phyloP scores from a whole-genome alignment of 164 flowering plant species.

The Sextonia rubra region DNA sequence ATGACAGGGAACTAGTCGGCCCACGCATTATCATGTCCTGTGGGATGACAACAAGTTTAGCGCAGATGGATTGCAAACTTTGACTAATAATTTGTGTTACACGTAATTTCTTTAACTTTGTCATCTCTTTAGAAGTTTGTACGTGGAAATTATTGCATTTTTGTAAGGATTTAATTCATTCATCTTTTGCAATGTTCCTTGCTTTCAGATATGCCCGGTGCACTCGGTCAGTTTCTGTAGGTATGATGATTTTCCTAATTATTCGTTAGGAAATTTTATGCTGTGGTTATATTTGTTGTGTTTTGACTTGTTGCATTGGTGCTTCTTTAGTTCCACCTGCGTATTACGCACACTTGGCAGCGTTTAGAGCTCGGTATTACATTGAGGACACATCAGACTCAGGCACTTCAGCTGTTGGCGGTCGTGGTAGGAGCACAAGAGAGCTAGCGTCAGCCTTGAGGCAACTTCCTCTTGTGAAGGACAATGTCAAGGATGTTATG shows the following conservation, averaged over 20 bases:
- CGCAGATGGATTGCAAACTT: slow-evolving; percentile 51
- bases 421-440: slow-evolving; percentile 15
- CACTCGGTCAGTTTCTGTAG: slow-evolving; percentile 81
- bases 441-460: slow-evolving; percentile 12
- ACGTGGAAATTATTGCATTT: neutral
- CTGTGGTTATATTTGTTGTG: neutral
- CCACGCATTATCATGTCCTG: slow-evolving; percentile 76
- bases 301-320: neutral
- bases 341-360: slow-evolving; percentile 77
- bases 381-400: slow-evolving; percentile 45
- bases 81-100: slow-evolving; percentile 70
- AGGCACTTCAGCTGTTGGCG: slow-evolving; percentile 24
- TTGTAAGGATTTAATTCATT: neutral
- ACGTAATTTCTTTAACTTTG: slow-evolving; percentile 39
- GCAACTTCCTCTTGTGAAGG: slow-evolving; percentile 48
- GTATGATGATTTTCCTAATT: slow-evolving; percentile 29
- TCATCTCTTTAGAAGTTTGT: neutral
- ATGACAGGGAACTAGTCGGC: slow-evolving; percentile 73
- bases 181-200: neutral
- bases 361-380: slow-evolving; percentile 68
- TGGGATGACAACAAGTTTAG: slow-evolving; percentile 68
- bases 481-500: slow-evolving; percentile 64
- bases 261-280: neutral
- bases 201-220: slow-evolving; percentile 58
- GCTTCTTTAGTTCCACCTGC: slow-evolving; percentile 71